These are phyloP conservation scores for Cordyceps javanica DNA, from an alignment of 2,329 filamentous ascomycete genomes.

Conservation along the genomic window DNA sequence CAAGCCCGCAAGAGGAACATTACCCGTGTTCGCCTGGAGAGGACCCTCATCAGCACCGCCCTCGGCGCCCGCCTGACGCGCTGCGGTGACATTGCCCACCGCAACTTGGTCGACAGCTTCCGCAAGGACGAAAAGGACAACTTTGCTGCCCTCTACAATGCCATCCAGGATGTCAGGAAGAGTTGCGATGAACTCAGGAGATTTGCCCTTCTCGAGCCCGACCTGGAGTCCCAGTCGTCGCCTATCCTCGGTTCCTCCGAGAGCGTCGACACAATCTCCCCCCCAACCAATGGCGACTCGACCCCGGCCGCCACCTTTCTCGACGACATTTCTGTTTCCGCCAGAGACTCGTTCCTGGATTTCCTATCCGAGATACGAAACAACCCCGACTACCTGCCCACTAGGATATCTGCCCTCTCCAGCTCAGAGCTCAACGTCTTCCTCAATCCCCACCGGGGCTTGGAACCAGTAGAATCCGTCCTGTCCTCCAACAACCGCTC, in stretches of 20 bases:
- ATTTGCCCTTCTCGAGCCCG: constrained; percentile 65
- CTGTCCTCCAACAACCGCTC: constrained; percentile 59
- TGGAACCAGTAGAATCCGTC: constrained; percentile 79
- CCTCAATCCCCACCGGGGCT: constrained; percentile 68
- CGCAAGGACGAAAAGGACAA: constrained; percentile 71
- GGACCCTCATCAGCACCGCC: constrained; percentile 68
- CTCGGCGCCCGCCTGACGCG: constrained; percentile 68
- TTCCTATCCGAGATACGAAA: constrained; percentile 79
- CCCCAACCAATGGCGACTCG: constrained; percentile 32
- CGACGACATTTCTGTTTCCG: constrained; percentile 66
- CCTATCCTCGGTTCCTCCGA: constrained; percentile 39
- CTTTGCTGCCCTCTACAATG: constrained; percentile 69
- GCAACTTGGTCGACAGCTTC: constrained; percentile 72
- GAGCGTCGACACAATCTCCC: constrained; percentile 41
- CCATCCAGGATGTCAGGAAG: constrained; percentile 71
- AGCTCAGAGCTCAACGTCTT: constrained; percentile 71
- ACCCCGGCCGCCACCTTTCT: constrained; percentile 48
- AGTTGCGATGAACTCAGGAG: constrained; percentile 68
- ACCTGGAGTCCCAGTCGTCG: constrained; percentile 54
- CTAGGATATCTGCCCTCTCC: constrained; percentile 69
- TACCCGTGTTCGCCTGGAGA: constrained; percentile 66
- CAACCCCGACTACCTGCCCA: constrained; percentile 82
- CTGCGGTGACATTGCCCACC: constrained; percentile 67
- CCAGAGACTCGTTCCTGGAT: constrained; percentile 67
- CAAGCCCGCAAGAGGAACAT: constrained; percentile 74